Evolutionary conservation across 2,329 filamentous ascomycete species (phyloP).

Genomic region (Pyricularia grisea): DNA sequence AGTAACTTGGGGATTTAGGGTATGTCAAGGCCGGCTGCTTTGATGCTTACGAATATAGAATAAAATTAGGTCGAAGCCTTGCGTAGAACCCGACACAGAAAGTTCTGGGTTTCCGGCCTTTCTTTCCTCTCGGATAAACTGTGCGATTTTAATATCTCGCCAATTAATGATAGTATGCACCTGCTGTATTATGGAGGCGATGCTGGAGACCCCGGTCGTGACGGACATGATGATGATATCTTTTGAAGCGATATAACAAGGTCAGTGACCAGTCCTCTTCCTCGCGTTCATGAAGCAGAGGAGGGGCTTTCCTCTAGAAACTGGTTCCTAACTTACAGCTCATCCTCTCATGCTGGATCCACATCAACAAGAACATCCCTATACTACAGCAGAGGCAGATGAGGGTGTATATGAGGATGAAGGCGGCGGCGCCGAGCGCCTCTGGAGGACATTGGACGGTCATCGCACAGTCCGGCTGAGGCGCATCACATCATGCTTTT

Average conservation of each 20-base stretch:
- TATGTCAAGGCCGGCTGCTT: background rate
- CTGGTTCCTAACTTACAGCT: slow-evolving; percentile 26
- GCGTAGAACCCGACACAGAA: slow-evolving; percentile 29
- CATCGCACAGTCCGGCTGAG: slow-evolving; percentile 18
- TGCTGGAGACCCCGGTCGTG: slow-evolving; percentile 24
- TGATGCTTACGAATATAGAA: slow-evolving; percentile 36
- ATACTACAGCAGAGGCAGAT: slow-evolving; percentile 21
- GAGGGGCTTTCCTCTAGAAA: background rate
- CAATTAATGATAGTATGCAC: slow-evolving; percentile 28
- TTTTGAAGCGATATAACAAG: slow-evolving; percentile 14
- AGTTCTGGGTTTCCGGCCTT: slow-evolving; percentile 28
- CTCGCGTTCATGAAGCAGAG: background rate
- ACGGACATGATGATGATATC: slow-evolving; percentile 30
- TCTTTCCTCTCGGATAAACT: slow-evolving; percentile 25
- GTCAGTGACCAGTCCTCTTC: background rate
- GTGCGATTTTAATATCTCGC: slow-evolving; percentile 26
- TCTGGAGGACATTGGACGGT: slow-evolving; percentile 23
- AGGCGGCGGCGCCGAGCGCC: slow-evolving; percentile 21
- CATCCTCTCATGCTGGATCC: slow-evolving; percentile 26
- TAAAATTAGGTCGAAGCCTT: slow-evolving; percentile 29
- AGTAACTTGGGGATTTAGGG: slow-evolving; percentile 7
- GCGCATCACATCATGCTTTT: background rate
- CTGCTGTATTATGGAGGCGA: slow-evolving; percentile 31
- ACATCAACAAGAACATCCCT: slow-evolving; percentile 26
- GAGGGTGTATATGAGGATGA: slow-evolving; percentile 25